Conservation (phyloP, 805 yeast species). For the Metschnikowia matae region DNA sequence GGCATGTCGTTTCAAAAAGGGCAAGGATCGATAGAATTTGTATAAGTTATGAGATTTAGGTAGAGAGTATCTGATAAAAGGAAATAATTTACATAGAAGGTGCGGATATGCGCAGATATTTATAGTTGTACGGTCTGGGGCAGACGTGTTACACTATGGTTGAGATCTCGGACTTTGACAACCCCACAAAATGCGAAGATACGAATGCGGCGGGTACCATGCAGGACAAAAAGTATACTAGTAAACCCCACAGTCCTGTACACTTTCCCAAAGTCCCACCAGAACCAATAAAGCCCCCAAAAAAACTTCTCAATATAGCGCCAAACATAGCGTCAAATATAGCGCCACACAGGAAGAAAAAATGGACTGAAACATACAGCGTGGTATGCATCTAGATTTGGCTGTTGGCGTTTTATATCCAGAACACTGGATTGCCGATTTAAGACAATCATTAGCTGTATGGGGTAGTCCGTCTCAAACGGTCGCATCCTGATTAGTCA, state of each 20-base stretch:
- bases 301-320: background rate
- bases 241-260: constrained; percentile 4
- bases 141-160: background rate
- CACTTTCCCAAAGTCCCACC: background rate
- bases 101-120: background rate
- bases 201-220: background rate
- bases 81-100: background rate
- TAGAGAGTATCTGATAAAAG: too few relatives aligned
- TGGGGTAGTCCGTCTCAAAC: background rate
- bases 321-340: background rate
- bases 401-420: background rate
- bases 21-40: background rate
- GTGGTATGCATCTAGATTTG: background rate
- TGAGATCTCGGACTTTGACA: constrained; percentile 12
- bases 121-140: constrained; percentile 1
- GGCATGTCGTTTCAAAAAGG: constrained; percentile 10
- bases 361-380: background rate
- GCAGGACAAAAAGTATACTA: background rate
- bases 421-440: background rate
- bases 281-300: background rate
- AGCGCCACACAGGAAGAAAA: background rate
- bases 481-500: background rate
- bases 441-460: background rate
- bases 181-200: constrained; percentile 13
- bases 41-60: background rate